A percentile compares a stretch with the other conserved stretches of the same genome.
phyloP scores from a whole-genome alignment of 768 basidiomycete genomes.

The Udeniomyces megalosporus region DNA sequence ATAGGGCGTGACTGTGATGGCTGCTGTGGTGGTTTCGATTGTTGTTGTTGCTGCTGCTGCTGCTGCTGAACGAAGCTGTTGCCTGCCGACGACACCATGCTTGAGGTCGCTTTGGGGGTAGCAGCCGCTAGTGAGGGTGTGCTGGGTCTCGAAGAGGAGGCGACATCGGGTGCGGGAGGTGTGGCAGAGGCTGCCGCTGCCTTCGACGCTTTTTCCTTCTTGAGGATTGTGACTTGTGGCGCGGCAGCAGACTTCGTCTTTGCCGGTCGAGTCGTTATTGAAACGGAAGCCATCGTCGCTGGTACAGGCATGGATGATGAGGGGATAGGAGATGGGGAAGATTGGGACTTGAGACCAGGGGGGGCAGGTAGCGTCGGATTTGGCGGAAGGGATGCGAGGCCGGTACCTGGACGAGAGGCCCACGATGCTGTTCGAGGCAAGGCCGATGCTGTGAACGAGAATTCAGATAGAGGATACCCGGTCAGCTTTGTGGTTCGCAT shows the following conservation, averaged over 20 bases:
- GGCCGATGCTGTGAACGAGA: constrained; percentile 25
- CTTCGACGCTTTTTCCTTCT: too few species aligned
- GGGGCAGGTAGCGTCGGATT: constrained; percentile 13
- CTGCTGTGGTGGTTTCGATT: too few species aligned
- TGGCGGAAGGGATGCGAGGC: constrained; percentile 21
- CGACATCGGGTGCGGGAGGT: neutral
- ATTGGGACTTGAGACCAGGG: neutral
- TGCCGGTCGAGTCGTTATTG: too few species aligned
- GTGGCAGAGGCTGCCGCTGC: neutral
- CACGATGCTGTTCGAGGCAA: constrained; percentile 46
- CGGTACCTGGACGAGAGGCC: constrained; percentile 26
- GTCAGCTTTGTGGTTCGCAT: too few species aligned
- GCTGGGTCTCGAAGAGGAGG: neutral
- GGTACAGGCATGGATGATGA: neutral
- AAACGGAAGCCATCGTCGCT: neutral
- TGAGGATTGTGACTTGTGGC: too few species aligned
- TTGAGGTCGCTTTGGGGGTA: neutral
- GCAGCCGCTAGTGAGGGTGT: neutral
- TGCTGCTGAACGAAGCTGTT: neutral
- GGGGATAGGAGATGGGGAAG: neutral
- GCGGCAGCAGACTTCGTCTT: too few species aligned
- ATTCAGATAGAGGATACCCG: too few species aligned
- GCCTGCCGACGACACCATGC: neutral
- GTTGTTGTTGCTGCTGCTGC: too few species aligned
- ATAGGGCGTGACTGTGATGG: too few species aligned